A percentile compares a stretch with the other conserved stretches of the same genome.
Evolutionary conservation across 495 filamentous ascomycete species (phyloP).

Genomic region (Opeltia flavorubescens): DNA sequence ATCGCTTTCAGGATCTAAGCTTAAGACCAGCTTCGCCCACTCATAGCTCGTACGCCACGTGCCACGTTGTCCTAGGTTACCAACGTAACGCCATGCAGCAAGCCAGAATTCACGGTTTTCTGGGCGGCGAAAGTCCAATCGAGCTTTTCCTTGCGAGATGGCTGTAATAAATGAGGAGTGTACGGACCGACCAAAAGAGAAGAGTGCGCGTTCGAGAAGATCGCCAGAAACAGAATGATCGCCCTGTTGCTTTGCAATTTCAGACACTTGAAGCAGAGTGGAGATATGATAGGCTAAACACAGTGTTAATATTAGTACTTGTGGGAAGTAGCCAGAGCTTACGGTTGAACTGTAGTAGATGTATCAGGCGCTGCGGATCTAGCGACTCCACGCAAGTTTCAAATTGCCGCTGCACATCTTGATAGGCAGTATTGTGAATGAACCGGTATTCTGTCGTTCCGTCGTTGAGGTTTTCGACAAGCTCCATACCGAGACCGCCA

Average conservation of each 20-base stretch:
- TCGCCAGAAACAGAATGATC: constrained; percentile 77
- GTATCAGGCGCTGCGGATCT: constrained; percentile 59
- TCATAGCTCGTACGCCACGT: constrained; percentile 87
- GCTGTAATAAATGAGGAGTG: constrained; percentile 63
- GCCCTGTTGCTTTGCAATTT: constrained; percentile 77
- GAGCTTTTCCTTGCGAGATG: constrained; percentile 64
- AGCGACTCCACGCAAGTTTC: constrained; percentile 64
- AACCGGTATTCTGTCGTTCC: constrained; percentile 55
- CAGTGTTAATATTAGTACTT: background rate
- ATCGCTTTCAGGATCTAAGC: constrained; percentile 58
- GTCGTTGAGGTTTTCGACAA: constrained; percentile 37
- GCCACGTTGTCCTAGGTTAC: constrained; percentile 72
- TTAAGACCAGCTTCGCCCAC: constrained; percentile 75
- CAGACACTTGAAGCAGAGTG: constrained; percentile 81
- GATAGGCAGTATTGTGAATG: constrained; percentile 63
- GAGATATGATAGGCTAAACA: constrained; percentile 67
- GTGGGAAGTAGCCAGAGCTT: constrained; percentile 6
- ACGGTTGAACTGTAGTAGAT: constrained; percentile 51
- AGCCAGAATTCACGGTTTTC: constrained; percentile 92
- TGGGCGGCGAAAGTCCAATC: constrained; percentile 59
- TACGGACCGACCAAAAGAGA: constrained; percentile 77
- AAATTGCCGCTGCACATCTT: constrained; percentile 62
- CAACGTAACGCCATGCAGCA: constrained; percentile 75
- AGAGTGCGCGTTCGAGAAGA: constrained; percentile 80
- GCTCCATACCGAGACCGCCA: constrained; percentile 74